Evolutionary conservation across 768 basidiomycete species (phyloP).

Genomic region (Daedaleopsis sinensis): DNA sequence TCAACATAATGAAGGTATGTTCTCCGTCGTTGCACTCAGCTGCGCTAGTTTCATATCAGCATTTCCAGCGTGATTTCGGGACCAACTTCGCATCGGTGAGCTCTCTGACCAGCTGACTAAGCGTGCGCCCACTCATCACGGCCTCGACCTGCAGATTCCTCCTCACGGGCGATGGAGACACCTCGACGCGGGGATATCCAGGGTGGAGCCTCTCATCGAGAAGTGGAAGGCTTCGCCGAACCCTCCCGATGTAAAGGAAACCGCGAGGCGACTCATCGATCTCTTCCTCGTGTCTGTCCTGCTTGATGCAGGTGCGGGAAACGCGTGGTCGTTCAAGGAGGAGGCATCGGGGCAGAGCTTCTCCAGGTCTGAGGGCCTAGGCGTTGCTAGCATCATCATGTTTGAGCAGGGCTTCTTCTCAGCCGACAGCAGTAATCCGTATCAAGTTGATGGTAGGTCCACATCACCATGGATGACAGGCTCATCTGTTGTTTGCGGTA

Average conservation of each 20-base stretch:
- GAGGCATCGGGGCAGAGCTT: constrained; percentile 53
- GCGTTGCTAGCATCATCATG: constrained; percentile 90
- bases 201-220: constrained; percentile 61
- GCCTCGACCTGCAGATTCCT: constrained; percentile 58
- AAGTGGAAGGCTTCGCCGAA: constrained; percentile 52
- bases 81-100: constrained; percentile 64
- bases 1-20: constrained; percentile 75
- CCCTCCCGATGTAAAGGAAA: constrained; percentile 55
- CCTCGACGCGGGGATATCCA: constrained; percentile 68
- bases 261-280: constrained; percentile 79
- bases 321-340: constrained; percentile 77
- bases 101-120: constrained; percentile 2
- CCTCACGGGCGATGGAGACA: constrained; percentile 93
- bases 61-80: constrained; percentile 75
- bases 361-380: constrained; percentile 79
- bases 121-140: background rate
- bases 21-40: background rate
- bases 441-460: constrained; percentile 77
- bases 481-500: background rate
- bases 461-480: too few relatives aligned
- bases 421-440: constrained; percentile 57
- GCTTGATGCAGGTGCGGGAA: constrained; percentile 93
- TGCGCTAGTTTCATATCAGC: background rate
- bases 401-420: constrained; percentile 86
- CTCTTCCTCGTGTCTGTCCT: constrained; percentile 90